A percentile compares a stretch with the other conserved stretches of the same genome.
Conservation (phyloP, 2,329 filamentous ascomycete species). For the Fusarium tjaetaba region DNA sequence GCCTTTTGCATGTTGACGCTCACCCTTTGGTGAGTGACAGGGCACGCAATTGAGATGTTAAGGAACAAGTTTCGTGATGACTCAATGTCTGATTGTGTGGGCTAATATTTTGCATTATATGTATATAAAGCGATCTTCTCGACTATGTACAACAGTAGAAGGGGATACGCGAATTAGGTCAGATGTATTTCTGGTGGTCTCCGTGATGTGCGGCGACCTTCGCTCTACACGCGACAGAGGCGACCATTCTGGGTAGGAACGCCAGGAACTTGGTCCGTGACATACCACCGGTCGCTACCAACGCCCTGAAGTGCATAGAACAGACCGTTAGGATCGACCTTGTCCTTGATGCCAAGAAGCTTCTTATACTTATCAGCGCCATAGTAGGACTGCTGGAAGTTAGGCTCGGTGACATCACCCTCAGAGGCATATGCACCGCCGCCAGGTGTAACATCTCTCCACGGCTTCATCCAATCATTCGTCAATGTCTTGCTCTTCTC, state of each 20-base stretch:
- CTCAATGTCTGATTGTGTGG: not conserved
- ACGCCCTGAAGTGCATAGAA: constrained; percentile 37
- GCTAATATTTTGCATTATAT: not conserved
- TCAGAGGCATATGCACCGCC: constrained; percentile 38
- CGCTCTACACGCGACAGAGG: constrained; percentile 19
- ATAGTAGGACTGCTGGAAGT: constrained; percentile 39
- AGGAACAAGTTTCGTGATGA: not conserved
- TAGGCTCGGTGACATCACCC: constrained; percentile 33
- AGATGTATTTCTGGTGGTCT: not conserved
- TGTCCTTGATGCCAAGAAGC: constrained; percentile 32
- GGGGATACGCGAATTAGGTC: not conserved
- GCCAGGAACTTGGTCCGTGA: constrained; percentile 30
- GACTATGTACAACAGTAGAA: not conserved
- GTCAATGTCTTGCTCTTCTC: constrained; percentile 33
- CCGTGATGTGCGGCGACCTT: too few species aligned
- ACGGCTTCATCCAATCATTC: constrained; percentile 42
- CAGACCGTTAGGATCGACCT: constrained; percentile 29
- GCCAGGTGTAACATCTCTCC: constrained; percentile 34
- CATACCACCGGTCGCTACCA: constrained; percentile 36
- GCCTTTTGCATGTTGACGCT: too few species aligned
- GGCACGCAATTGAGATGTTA: accelerated
- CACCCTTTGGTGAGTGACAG: accelerated
- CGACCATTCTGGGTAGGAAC: constrained; percentile 40
- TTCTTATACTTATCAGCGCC: constrained; percentile 32
- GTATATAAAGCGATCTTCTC: not conserved